Evolutionary conservation across 202 grass and related monocot genomes (phyloP), one percentile per base, ranked within the genome.

Genomic region (Elaeis oleifera): DNA sequence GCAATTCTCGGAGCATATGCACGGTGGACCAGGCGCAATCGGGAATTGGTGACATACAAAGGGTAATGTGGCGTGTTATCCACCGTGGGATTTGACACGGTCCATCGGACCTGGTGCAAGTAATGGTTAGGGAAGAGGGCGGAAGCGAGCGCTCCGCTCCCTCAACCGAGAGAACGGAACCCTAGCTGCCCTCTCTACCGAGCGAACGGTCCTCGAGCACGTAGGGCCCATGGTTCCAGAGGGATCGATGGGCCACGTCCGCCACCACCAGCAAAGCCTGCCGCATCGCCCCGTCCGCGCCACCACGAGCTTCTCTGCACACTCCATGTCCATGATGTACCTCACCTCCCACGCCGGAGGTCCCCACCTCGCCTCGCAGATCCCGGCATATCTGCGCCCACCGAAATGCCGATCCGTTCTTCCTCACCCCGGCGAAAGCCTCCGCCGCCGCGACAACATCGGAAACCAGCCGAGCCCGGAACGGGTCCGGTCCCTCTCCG

Each of bases 291-390:
- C 94, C 79, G 20, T 20, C 20, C 20, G 20, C 20, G 20, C 20
- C 20, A 20, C 20, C 20, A 92, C 79, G 60, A 97, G 63, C 39
- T 65, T 82, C 0, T 79, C 65, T 5, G 76, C 79, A 67, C 89
- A 78, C 51, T 89, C 94, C 1, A 80, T 52, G 63, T 97, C 94
- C 71, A 92, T 81, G 78, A 92, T 89, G 85, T 92, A 92, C 77
- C 91, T 88, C 57, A 44, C 11, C 36, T 44, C n/a, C 53, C 16
- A 23, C 74, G 2, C 84, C 74, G 15, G 67, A 68, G 7, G 77
- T 64, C 69, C 89, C 92, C 88, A 97, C 28, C 82, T 72, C 17
- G 84, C 84, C 65, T 77, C 77, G 77, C 94, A 97, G 24, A 97
- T 81, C 44, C 88, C 88, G 22, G 84, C 79, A 74, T 97, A 57